Conservation (phyloP, 2,329 filamentous ascomycete species). For the Shiraia bambusicola region DNA sequence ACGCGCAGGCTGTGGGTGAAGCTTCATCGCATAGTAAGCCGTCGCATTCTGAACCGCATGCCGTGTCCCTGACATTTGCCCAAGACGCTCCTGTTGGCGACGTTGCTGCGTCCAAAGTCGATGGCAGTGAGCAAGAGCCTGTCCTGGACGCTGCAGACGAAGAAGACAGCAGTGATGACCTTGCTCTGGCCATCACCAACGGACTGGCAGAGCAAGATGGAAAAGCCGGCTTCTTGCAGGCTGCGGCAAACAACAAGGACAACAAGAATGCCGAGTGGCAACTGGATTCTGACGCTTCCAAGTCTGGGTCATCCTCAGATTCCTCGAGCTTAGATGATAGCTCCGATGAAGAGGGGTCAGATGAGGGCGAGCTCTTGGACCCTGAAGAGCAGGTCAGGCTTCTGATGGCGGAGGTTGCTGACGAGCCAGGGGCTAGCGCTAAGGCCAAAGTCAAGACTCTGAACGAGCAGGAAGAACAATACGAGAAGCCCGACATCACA, state of each 20-base stretch:
- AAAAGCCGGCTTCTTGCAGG: conserved; percentile 48
- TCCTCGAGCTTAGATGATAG: conserved; percentile 53
- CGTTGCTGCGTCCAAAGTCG: conserved; percentile 15
- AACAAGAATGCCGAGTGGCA: conserved; percentile 78
- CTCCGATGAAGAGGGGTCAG: conserved; percentile 61
- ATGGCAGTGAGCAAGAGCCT: conserved; percentile 12
- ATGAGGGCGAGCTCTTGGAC: conserved; percentile 66
- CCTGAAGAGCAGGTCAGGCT: conserved; percentile 82
- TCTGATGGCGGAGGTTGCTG: conserved; percentile 80
- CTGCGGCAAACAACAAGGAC: conserved; percentile 49
- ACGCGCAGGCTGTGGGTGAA: conserved; percentile 21
- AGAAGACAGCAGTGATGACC: conserved; percentile 10
- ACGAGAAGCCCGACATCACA: conserved; percentile 70
- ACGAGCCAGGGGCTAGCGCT: conserved; percentile 71
- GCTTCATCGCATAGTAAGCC: conserved; percentile 32
- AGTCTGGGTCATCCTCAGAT: conserved; percentile 53
- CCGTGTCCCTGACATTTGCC: conserved; percentile 21
- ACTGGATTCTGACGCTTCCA: conserved; percentile 61
- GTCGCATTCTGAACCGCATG: conserved; percentile 24
- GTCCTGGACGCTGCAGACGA: conserved; percentile 15
- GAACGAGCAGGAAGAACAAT: conserved; percentile 66
- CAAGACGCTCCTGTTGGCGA: conserved; percentile 23
- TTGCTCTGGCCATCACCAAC: conserved; percentile 8
- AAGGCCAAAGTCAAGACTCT: conserved; percentile 69
- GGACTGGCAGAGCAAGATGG: conserved; percentile 23